phyloP scores from a whole-genome alignment of 2,329 filamentous ascomycete species.

The Cryoendolithus antarcticus region DNA sequence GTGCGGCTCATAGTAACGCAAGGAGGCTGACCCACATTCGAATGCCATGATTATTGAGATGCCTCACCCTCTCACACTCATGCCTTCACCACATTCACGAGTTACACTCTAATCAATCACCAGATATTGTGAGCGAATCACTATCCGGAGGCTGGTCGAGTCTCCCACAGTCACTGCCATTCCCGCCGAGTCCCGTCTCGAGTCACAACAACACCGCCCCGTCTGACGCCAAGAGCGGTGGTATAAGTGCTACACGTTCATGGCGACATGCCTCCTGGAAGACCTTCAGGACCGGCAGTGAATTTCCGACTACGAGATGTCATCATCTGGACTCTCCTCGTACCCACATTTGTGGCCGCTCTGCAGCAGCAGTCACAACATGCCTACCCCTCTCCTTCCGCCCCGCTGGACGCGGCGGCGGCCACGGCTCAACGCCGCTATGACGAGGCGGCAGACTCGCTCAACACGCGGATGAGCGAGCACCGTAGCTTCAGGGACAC shows the following conservation, averaged over 20 bases:
- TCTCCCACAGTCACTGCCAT: too few species aligned
- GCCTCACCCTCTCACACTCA: background rate
- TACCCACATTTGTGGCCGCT: slow-evolving; percentile 22
- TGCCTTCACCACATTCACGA: too few species aligned
- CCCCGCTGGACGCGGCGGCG: slow-evolving; percentile 11
- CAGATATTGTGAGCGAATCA: too few species aligned
- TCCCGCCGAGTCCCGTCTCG: too few species aligned
- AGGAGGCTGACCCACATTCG: too few species aligned
- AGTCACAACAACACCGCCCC: too few species aligned
- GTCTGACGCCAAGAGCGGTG: too few species aligned
- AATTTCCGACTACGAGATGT: slow-evolving; percentile 17
- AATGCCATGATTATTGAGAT: too few species aligned
- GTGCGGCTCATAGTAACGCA: too few species aligned
- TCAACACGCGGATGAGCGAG: slow-evolving; percentile 15
- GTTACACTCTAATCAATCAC: too few species aligned
- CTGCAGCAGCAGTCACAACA: slow-evolving; percentile 26
- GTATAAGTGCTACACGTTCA: slow-evolving; percentile 4
- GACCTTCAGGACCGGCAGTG: slow-evolving; percentile 16
- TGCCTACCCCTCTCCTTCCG: slow-evolving; percentile 6
- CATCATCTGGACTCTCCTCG: slow-evolving; percentile 18
- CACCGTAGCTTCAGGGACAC: slow-evolving; percentile 17
- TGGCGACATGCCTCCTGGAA: slow-evolving; percentile 21
- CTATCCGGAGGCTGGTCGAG: too few species aligned
- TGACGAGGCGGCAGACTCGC: slow-evolving; percentile 13
- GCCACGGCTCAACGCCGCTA: slow-evolving; percentile 8